Percentiles rank a stretch among this genome's conserved stretches.
phyloP scores from a whole-genome alignment of 441 rosid genomes.

The Populus hybrid region DNA sequence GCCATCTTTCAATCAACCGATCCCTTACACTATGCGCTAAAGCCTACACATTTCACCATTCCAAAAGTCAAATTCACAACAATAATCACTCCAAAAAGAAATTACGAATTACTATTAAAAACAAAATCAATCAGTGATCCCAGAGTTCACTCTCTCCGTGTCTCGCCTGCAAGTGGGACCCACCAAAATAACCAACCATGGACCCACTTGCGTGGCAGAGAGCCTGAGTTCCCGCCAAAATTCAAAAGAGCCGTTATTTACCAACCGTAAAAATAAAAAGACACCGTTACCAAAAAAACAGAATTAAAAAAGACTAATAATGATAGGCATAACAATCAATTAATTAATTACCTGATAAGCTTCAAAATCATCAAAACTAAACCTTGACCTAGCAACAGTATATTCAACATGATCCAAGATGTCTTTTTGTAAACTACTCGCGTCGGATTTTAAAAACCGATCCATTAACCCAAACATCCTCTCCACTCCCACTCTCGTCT shows the following conservation, averaged over 20 bases:
- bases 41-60: slow-evolving; percentile 32
- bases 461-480: slow-evolving; percentile 52
- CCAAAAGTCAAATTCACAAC: slow-evolving; percentile 10
- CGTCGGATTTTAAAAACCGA: slow-evolving; percentile 43
- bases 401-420: slow-evolving; percentile 49
- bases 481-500: slow-evolving; percentile 34
- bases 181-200: neutral
- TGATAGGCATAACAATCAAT: too few relatives aligned
- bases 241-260: neutral
- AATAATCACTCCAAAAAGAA: neutral
- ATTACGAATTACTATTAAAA: neutral
- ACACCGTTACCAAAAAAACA: neutral
- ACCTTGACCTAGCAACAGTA: slow-evolving; percentile 47
- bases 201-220: neutral
- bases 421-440: slow-evolving; percentile 40
- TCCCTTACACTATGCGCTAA: slow-evolving; percentile 50
- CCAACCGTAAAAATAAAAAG: neutral
- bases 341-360: slow-evolving; percentile 45
- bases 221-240: slow-evolving; percentile 36
- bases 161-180: neutral
- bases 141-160: neutral
- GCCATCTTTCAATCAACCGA: slow-evolving; percentile 52
- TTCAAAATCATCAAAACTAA: slow-evolving; percentile 55
- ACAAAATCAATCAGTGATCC: neutral
- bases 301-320: neutral